A percentile compares a stretch with the other conserved stretches of the same genome.
Conservation (phyloP, 352 stramenopile genomes). For the Albugo laibachii region DNA sequence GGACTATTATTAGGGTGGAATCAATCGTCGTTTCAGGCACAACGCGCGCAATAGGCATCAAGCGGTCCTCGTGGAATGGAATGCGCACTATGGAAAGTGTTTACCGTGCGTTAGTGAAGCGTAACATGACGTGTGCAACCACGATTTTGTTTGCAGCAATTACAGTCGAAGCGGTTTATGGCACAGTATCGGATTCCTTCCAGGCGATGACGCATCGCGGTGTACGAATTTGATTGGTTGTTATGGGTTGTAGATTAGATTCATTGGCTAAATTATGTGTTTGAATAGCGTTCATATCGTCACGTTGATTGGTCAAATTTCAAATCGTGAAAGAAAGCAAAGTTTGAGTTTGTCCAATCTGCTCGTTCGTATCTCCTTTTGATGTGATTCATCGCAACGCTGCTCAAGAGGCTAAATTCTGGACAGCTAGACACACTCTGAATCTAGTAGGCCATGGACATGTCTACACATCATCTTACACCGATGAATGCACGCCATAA, state of each 20-base stretch:
- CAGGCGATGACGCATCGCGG: conserved; percentile 68
- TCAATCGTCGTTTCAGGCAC: too few relatives aligned
- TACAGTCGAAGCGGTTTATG: conserved; percentile 53
- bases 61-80: conserved; percentile 59
- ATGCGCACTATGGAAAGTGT: conserved; percentile 31
- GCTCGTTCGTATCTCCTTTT: too few relatives aligned
- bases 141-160: conserved; percentile 49
- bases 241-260: neutral
- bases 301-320: conserved; percentile 79
- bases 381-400: too few relatives aligned
- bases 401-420: too few relatives aligned
- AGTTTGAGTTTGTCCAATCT: too few relatives aligned
- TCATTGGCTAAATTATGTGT: conserved; percentile 1
- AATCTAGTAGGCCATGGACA: too few relatives aligned
- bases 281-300: conserved; percentile 58
- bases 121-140: conserved; percentile 57
- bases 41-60: conserved; percentile 25
- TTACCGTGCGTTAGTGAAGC: conserved; percentile 72
- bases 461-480: too few relatives aligned
- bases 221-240: conserved; percentile 17
- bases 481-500: too few relatives aligned
- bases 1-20: too few relatives aligned
- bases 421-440: too few relatives aligned
- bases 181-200: conserved; percentile 41
- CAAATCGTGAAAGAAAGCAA: conserved; percentile 50